These are phyloP conservation scores for Kurtzmaniella cleridarum DNA, from an alignment of 805 yeast species.

Conservation along the genomic window DNA sequence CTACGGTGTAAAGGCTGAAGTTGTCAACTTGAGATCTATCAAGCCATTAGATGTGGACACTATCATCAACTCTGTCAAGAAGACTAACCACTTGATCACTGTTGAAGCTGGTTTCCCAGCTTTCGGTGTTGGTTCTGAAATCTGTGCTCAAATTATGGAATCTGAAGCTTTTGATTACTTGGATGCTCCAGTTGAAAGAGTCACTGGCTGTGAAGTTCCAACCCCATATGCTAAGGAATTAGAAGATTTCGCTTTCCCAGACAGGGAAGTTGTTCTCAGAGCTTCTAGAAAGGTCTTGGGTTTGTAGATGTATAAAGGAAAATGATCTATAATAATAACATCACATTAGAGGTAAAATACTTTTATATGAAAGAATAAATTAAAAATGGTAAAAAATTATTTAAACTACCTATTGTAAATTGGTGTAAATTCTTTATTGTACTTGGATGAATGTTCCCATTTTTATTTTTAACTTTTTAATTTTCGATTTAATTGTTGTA, in stretches of 20 bases:
- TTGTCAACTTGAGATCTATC: conserved; percentile 90
- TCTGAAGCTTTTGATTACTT: conserved; percentile 96
- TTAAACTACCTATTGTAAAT: too few relatives aligned
- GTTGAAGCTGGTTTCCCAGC: conserved; percentile 98
- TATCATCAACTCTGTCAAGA: conserved; percentile 82
- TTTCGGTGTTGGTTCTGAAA: conserved; percentile 98
- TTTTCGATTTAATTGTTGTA: neutral
- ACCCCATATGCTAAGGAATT: conserved; percentile 95
- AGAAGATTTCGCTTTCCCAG: conserved; percentile 99
- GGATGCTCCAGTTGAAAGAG: conserved; percentile 98
- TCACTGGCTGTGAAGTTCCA: conserved; percentile 99
- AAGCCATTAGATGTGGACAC: conserved; percentile 92
- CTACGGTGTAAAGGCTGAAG: conserved; percentile 87
- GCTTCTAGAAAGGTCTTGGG: conserved; percentile 79
- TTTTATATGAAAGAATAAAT: too few relatives aligned
- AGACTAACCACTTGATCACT: conserved; percentile 93
- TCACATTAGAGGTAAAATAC: neutral
- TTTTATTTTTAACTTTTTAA: neutral
- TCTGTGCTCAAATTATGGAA: conserved; percentile 97
- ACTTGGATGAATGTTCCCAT: too few relatives aligned
- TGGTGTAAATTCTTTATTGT: too few relatives aligned
- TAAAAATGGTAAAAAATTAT: neutral
- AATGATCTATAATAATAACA: neutral
- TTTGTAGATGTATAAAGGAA: conserved; percentile 33
- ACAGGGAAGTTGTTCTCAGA: conserved; percentile 80